Percentiles rank a stretch among this genome's conserved stretches.
Evolutionary conservation across 805 yeast genomes (phyloP).

Genomic region (Saccharomycopsis vini): DNA sequence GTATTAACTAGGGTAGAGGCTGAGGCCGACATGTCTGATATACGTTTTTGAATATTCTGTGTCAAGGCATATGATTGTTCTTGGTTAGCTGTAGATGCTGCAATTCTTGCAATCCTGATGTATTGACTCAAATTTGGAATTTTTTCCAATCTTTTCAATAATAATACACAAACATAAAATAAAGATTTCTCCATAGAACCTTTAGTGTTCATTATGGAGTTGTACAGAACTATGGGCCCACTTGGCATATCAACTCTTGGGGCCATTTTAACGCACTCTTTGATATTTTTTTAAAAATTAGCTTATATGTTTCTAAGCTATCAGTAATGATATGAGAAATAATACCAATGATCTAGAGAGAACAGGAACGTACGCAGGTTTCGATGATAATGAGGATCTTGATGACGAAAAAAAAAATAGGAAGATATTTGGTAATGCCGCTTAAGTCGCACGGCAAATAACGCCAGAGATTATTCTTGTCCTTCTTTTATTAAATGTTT

Average conservation of each 20-base stretch:
- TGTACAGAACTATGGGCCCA: constrained; percentile 38
- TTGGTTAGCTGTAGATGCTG: constrained; percentile 63
- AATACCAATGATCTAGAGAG: too few relatives aligned
- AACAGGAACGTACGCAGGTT: too few relatives aligned
- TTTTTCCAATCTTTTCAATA: constrained; percentile 45
- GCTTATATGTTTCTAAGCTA: too few relatives aligned
- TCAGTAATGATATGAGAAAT: too few relatives aligned
- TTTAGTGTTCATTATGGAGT: constrained; percentile 50
- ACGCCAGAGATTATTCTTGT: too few relatives aligned
- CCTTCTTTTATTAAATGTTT: too few relatives aligned
- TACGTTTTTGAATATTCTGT: constrained; percentile 28
- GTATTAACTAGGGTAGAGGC: constrained; percentile 1
- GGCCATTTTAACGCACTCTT: constrained; percentile 15
- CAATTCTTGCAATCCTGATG: constrained; percentile 50
- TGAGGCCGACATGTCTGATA: background rate
- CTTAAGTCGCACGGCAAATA: too few relatives aligned
- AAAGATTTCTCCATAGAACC: constrained; percentile 60
- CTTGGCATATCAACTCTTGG: constrained; percentile 26
- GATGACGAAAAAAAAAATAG: too few relatives aligned
- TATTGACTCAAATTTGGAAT: constrained; percentile 65
- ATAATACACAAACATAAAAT: constrained; percentile 52
- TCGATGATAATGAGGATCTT: too few relatives aligned
- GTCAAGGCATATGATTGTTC: constrained; percentile 52
- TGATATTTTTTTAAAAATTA: too few relatives aligned
- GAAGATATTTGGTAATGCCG: too few relatives aligned